These are phyloP conservation scores for Pluteus cervinus DNA, from an alignment of 768 basidiomycete species.

Conservation along the genomic window DNA sequence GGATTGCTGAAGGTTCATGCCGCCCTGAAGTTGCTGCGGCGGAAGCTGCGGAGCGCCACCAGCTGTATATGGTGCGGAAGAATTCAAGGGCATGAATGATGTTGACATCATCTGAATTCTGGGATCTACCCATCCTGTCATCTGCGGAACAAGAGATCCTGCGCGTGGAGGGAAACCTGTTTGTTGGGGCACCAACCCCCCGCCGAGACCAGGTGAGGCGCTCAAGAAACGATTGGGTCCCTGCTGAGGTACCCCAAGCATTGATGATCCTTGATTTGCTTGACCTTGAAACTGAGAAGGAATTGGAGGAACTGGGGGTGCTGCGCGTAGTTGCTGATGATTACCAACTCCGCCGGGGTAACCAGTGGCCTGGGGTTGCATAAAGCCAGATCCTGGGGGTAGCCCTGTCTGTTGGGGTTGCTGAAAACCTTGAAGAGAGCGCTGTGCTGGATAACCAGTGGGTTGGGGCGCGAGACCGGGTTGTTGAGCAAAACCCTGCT, in stretches of 20 bases:
- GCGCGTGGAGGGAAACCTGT: constrained; percentile 50
- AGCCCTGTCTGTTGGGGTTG: constrained; percentile 60
- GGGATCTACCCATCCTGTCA: constrained; percentile 80
- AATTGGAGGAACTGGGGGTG: constrained; percentile 60
- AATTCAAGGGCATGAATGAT: constrained; percentile 82
- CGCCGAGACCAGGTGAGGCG: constrained; percentile 46
- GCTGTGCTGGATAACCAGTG: constrained; percentile 48
- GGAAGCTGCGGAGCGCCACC: constrained; percentile 63
- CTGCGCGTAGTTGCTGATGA: constrained; percentile 38
- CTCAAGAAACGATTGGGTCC: constrained; percentile 47
- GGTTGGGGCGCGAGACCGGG: constrained; percentile 51
- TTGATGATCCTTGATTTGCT: constrained; percentile 32
- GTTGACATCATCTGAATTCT: constrained; percentile 84
- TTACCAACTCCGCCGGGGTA: constrained; percentile 35
- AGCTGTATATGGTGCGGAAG: constrained; percentile 50
- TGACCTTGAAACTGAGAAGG: constrained; percentile 60
- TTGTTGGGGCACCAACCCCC: constrained; percentile 42
- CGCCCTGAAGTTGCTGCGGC: constrained; percentile 55
- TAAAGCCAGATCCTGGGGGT: constrained; percentile 31
- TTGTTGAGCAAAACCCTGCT: constrained; percentile 26
- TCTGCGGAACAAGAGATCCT: constrained; percentile 58
- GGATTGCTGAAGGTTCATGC: constrained; percentile 76
- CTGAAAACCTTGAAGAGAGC: constrained; percentile 38
- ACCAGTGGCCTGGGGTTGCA: constrained; percentile 51
- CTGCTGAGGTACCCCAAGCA: constrained; percentile 34